Evolutionary conservation across 2,329 filamentous ascomycete genomes (phyloP).

Genomic region (Purpureocillium lavendulum): DNA sequence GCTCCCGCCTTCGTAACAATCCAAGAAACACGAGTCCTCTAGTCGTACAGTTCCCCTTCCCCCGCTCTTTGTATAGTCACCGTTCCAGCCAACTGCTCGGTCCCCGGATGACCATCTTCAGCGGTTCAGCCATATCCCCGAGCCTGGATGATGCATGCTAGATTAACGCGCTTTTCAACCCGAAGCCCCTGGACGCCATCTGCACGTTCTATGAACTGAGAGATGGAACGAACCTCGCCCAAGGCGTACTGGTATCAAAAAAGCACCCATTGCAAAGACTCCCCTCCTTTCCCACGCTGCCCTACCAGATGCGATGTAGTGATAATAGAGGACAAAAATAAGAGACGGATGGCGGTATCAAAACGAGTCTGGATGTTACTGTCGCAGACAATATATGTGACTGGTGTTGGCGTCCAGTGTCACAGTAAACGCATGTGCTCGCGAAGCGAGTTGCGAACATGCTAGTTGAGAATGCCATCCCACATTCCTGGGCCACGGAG

Average conservation of each 20-base stretch:
- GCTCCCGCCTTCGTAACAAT: constrained; percentile 3
- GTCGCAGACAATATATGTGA: neutral
- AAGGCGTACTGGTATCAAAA: constrained; percentile 18
- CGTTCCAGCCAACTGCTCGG: constrained; percentile 8
- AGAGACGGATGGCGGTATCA: neutral
- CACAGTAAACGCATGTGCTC: neutral
- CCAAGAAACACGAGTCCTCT: constrained; percentile 12
- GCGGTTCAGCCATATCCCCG: constrained; percentile 17
- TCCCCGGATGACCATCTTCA: constrained; percentile 9
- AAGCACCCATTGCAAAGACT: constrained; percentile 17
- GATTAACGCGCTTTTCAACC: constrained; percentile 31
- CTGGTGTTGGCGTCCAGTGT: constrained; percentile 4
- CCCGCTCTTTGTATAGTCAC: neutral
- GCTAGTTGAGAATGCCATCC: constrained; percentile 52
- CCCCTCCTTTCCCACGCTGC: constrained; percentile 17
- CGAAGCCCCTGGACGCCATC: constrained; percentile 20
- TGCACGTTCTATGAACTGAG: constrained; percentile 22
- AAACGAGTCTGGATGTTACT: constrained; percentile 5
- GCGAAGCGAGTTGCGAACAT: neutral
- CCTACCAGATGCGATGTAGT: constrained; percentile 11
- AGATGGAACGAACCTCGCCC: constrained; percentile 14
- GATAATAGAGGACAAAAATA: constrained; percentile 12
- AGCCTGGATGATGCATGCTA: constrained; percentile 33
- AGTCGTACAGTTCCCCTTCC: constrained; percentile 21
- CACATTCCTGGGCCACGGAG: constrained; percentile 56